These are phyloP conservation scores for Tetrapyrgos nigripes DNA, from an alignment of 1,284 basidiomycete species.

Conservation along the genomic window DNA sequence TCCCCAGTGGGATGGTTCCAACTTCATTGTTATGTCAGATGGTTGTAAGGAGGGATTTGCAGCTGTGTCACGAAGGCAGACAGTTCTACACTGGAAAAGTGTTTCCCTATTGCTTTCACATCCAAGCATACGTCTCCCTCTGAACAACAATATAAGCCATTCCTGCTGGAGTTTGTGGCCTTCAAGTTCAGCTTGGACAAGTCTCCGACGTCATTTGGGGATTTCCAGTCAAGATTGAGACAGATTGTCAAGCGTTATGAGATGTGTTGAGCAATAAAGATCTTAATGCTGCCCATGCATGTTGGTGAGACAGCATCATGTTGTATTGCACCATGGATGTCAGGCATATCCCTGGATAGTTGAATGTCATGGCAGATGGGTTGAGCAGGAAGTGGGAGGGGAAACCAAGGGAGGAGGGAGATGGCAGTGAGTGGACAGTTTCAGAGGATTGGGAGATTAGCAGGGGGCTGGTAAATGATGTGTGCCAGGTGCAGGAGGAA, in stretches of 20 bases:
- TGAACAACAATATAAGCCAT: constrained; percentile 14
- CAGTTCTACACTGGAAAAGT: background rate
- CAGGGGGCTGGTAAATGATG: too few species aligned
- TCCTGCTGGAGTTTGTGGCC: too few species aligned
- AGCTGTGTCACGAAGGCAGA: background rate
- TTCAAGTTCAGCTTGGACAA: too few species aligned
- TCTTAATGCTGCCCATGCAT: constrained; percentile 15
- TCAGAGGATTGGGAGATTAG: too few species aligned
- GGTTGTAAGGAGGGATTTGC: too few species aligned
- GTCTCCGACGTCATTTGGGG: too few species aligned
- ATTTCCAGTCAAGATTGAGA: too few species aligned
- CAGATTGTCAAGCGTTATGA: constrained; percentile 26
- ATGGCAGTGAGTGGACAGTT: too few species aligned
- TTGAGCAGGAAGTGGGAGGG: constrained; percentile 19
- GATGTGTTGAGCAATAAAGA: constrained; percentile 20
- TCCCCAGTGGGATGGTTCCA: too few species aligned
- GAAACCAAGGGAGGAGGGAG: constrained; percentile 14
- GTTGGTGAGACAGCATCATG: constrained; percentile 22
- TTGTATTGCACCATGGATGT: constrained; percentile 20
- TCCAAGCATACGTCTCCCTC: constrained; percentile 9
- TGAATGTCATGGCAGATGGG: constrained; percentile 21
- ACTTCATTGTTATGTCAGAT: too few species aligned
- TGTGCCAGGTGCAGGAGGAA: too few species aligned
- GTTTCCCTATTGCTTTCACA: constrained; percentile 5
- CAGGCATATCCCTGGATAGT: constrained; percentile 18